A percentile compares a stretch with the other conserved stretches of the same genome.
phyloP scores from a whole-genome alignment of 805 yeast species.

The Diddensiella transvaalensis region DNA sequence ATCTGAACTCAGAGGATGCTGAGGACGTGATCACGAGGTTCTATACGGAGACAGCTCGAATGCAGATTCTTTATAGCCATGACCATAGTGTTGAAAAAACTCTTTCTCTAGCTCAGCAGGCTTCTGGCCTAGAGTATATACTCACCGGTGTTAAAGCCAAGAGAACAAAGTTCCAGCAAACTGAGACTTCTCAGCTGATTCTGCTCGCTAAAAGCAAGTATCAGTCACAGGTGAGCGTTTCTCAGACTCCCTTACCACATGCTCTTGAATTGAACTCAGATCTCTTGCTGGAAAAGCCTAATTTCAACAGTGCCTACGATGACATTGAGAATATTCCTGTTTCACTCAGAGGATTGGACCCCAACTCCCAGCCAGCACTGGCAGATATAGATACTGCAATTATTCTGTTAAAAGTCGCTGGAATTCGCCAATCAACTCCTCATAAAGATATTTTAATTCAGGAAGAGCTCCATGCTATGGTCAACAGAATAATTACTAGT shows the following conservation, averaged over 20 bases:
- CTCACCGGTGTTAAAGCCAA: conserved; percentile 87
- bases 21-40: conserved; percentile 31
- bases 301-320: conserved; percentile 50
- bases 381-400: conserved; percentile 71
- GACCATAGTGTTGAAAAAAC: conserved; percentile 25
- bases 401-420: conserved; percentile 61
- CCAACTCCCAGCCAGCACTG: conserved; percentile 76
- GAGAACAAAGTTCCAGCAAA: conserved; percentile 76
- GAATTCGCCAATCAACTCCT: conserved; percentile 68
- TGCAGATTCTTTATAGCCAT: conserved; percentile 33
- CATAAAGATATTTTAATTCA: conserved; percentile 64
- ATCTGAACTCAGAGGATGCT: conserved; percentile 7
- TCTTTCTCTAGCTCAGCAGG: conserved; percentile 37
- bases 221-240: conserved; percentile 13
- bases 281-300: conserved; percentile 68
- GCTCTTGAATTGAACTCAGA: conserved; percentile 66
- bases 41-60: conserved; percentile 66
- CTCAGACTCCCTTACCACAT: conserved; percentile 24
- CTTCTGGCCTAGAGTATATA: conserved; percentile 57
- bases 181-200: conserved; percentile 67
- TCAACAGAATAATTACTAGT: conserved; percentile 62
- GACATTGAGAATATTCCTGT: conserved; percentile 30
- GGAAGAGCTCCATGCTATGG: conserved; percentile 78
- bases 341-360: conserved; percentile 49
- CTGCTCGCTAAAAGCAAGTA: conserved; percentile 57